Evolutionary conservation across 768 basidiomycete species (phyloP).

Genomic region (Suillus occidentalis): DNA sequence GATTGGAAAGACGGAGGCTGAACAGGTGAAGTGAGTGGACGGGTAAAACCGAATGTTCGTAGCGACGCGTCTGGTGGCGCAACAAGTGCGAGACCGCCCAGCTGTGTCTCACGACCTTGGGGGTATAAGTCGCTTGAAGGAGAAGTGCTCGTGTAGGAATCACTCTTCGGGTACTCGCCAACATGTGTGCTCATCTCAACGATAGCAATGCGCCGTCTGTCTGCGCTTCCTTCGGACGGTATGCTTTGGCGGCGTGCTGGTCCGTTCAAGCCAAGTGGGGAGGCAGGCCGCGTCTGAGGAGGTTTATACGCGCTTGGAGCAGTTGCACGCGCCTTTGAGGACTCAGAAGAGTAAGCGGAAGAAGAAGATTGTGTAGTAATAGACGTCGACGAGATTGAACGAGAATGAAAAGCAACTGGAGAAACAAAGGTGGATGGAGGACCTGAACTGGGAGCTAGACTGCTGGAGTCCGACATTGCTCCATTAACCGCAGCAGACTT

Average conservation of each 20-base stretch:
- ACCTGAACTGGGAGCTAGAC: conserved; percentile 26
- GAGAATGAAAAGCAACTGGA: conserved; percentile 7
- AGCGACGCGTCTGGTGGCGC: conserved; percentile 71
- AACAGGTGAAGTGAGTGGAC: conserved; percentile 50
- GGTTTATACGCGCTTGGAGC: conserved; percentile 23
- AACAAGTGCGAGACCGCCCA: conserved; percentile 58
- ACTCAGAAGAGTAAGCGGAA: conserved; percentile 54
- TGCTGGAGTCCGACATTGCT: conserved; percentile 19
- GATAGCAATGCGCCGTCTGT: conserved; percentile 67
- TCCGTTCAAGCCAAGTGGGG: conserved; percentile 29
- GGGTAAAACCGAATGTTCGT: conserved; percentile 49
- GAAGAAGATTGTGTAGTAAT: conserved; percentile 35
- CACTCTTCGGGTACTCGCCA: conserved; percentile 11
- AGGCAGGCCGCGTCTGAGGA: conserved; percentile 19
- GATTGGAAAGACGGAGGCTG: conserved; percentile 13
- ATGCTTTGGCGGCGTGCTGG: conserved; percentile 47
- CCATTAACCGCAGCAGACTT: conserved; percentile 50
- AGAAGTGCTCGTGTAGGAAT: conserved; percentile 28
- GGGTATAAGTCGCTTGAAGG: conserved; percentile 35
- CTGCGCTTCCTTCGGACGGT: conserved; percentile 59
- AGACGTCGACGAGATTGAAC: conserved; percentile 12
- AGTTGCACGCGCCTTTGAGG: conserved; percentile 18
- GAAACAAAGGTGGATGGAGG: conserved; percentile 8
- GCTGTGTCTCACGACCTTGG: conserved; percentile 39
- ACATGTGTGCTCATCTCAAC: conserved; percentile 52